These are phyloP conservation scores for Entophlyctis luteolus DNA, from an alignment of 192 early-diverging fungal genomes.

Conservation along the genomic window DNA sequence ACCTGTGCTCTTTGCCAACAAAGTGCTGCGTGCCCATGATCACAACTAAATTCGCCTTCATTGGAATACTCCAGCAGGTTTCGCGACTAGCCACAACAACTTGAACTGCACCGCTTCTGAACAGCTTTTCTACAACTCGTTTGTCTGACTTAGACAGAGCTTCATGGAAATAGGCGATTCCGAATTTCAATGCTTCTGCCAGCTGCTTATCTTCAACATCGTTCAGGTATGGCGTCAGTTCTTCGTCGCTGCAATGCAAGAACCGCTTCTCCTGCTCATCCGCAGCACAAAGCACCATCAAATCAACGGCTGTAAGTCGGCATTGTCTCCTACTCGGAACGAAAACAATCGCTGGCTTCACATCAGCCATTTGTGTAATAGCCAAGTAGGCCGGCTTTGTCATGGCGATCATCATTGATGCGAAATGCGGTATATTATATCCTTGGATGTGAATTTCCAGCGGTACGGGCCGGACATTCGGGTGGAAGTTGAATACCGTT, in stretches of 20 bases:
- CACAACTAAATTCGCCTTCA: conserved; percentile 79
- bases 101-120: conserved; percentile 71
- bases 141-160: conserved; percentile 74
- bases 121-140: conserved; percentile 69
- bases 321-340: conserved; percentile 87
- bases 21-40: conserved; percentile 97
- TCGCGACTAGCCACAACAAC: conserved; percentile 87
- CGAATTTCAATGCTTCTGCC: conserved; percentile 64
- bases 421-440: conserved; percentile 86
- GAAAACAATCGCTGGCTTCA: conserved; percentile 82
- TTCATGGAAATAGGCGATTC: conserved; percentile 91
- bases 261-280: conserved; percentile 75
- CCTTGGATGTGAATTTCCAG: conserved; percentile 94
- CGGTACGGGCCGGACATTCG: conserved; percentile 87
- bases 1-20: conserved; percentile 90
- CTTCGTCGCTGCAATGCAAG: conserved; percentile 62
- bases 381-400: conserved; percentile 78
- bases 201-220: conserved; percentile 72
- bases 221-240: conserved; percentile 56
- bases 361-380: conserved; percentile 57
- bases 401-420: conserved; percentile 94
- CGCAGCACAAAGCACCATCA: conserved; percentile 74
- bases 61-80: conserved; percentile 85
- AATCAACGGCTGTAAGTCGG: conserved; percentile 77
- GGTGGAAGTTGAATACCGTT: conserved; percentile 91